Evolutionary conservation across 441 rosid species (phyloP).

Genomic region (Bruguiera hainesii): DNA sequence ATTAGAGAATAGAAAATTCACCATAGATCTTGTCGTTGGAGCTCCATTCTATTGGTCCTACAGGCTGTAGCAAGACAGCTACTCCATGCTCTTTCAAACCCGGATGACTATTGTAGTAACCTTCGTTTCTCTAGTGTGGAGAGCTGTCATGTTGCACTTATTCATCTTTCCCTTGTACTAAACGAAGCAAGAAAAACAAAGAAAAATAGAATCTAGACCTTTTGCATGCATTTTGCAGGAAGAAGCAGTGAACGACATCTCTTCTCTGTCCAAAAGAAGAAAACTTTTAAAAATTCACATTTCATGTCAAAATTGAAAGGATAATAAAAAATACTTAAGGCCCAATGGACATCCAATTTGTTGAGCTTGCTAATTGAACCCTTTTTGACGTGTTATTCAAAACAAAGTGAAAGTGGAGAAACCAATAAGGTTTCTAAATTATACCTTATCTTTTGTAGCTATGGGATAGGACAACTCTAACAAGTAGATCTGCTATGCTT

Average conservation of each 20-base stretch:
- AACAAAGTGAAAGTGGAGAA: constrained; percentile 24
- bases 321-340: constrained; percentile 3
- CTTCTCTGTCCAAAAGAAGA: no score
- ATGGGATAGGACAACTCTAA: constrained; percentile 6
- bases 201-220: no score
- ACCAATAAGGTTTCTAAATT: constrained; percentile 19
- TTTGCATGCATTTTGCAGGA: no score
- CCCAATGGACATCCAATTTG: background rate
- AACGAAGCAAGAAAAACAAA: no score
- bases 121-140: background rate
- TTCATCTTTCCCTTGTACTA: background rate
- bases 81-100: background rate
- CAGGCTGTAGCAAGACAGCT: background rate
- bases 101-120: background rate
- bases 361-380: constrained; percentile 1
- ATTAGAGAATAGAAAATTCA: no score
- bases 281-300: no score
- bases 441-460: constrained; percentile 3
- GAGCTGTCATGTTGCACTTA: background rate
- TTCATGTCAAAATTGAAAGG: background rate
- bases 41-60: background rate
- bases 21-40: background rate
- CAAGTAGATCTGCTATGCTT: constrained; percentile 19
- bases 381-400: constrained; percentile 11
- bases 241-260: no score